phyloP scores from a whole-genome alignment of 2,329 filamentous ascomycete species.

The Pseudogymnoascus sp. region DNA sequence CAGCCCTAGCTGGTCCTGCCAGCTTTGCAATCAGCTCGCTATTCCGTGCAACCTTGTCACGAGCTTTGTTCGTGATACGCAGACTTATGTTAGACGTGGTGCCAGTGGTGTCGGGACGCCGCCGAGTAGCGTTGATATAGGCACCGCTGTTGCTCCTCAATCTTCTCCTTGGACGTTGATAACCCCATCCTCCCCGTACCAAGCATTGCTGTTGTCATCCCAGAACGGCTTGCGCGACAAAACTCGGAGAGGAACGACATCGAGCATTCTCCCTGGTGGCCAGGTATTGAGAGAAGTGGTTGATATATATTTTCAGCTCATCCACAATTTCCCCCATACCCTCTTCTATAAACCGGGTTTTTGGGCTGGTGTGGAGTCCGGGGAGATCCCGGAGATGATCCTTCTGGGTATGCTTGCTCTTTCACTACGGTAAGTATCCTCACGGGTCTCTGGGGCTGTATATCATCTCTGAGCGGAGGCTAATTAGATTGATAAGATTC shows the following conservation, averaged over 20 bases:
- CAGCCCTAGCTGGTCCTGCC: neutral
- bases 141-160: neutral
- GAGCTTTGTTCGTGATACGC: neutral
- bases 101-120: neutral
- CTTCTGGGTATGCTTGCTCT: neutral
- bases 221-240: neutral
- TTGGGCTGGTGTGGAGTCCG: neutral
- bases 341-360: neutral
- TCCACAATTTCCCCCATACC: constrained; percentile 2
- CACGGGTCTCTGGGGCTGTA: neutral
- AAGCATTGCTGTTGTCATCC: neutral
- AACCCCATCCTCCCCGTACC: neutral
- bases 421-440: neutral
- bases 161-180: neutral
- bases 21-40: constrained; percentile 8
- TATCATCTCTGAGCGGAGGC: neutral
- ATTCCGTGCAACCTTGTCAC: constrained; percentile 8
- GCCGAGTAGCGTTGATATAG: neutral
- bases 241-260: neutral
- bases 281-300: neutral
- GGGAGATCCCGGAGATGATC: neutral
- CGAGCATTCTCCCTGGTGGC: neutral
- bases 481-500: constrained; percentile 7
- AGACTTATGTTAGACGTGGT: neutral
- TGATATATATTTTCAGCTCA: neutral